A percentile compares a stretch with the other conserved stretches of the same genome.
Evolutionary conservation across 2,329 filamentous ascomycete genomes (phyloP).

Genomic region (Aspergillus texensis): DNA sequence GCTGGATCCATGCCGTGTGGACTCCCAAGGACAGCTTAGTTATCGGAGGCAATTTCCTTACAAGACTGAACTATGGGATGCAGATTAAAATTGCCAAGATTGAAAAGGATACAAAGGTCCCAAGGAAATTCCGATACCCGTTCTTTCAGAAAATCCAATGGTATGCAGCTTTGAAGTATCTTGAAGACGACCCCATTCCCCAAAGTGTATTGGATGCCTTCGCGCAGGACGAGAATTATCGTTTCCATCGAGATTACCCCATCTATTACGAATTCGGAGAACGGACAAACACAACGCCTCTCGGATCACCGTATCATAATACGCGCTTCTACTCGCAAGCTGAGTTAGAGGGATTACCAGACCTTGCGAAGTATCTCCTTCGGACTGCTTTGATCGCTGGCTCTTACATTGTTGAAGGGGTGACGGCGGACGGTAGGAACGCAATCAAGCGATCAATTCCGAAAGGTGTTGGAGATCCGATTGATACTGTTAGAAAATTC

Average conservation of each 20-base stretch:
- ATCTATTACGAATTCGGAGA: slow-evolving; percentile 63
- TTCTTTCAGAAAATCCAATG: slow-evolving; percentile 72
- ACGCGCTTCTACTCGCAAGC: slow-evolving; percentile 64
- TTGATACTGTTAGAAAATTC: slow-evolving; percentile 62
- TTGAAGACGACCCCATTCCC: slow-evolving; percentile 66
- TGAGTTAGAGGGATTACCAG: slow-evolving; percentile 62
- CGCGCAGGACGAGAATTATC: slow-evolving; percentile 54
- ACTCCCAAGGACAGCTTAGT: slow-evolving; percentile 70
- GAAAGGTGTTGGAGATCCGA: slow-evolving; percentile 62
- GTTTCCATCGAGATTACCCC: slow-evolving; percentile 57
- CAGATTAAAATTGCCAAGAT: slow-evolving; percentile 68
- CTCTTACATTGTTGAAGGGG: slow-evolving; percentile 61
- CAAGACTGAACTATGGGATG: slow-evolving; percentile 66
- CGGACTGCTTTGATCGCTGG: slow-evolving; percentile 64
- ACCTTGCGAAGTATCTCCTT: slow-evolving; percentile 63
- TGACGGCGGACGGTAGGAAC: slow-evolving; percentile 60
- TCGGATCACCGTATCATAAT: slow-evolving; percentile 59
- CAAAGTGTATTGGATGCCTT: slow-evolving; percentile 58
- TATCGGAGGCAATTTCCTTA: slow-evolving; percentile 72
- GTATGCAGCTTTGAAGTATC: slow-evolving; percentile 66
- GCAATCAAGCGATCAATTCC: slow-evolving; percentile 66
- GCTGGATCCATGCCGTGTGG: slow-evolving; percentile 74
- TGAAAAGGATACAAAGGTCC: slow-evolving; percentile 68
- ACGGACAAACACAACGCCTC: slow-evolving; percentile 53
- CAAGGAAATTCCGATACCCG: slow-evolving; percentile 67